phyloP scores from a whole-genome alignment of 2,329 filamentous ascomycete species.

The Peltaster fructicola region DNA sequence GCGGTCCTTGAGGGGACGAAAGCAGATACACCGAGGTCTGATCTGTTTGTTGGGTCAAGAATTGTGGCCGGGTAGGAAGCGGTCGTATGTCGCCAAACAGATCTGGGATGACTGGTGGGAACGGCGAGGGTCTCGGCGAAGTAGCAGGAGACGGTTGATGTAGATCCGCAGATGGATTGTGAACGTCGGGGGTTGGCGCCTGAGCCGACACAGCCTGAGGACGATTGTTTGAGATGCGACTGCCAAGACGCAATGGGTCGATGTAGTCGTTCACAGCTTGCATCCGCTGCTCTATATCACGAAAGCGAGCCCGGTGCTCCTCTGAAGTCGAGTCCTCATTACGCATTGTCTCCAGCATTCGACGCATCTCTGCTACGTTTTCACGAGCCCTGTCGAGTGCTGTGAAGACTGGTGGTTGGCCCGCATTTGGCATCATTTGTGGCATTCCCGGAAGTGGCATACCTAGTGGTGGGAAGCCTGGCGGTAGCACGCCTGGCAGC shows the following conservation, averaged over 20 bases:
- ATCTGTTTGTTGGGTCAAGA: too few relatives aligned
- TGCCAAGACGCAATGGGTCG: conserved; percentile 11
- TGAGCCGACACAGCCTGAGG: too few relatives aligned
- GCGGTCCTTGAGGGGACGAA: conserved; percentile 27
- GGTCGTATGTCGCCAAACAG: too few relatives aligned
- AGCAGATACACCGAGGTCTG: too few relatives aligned
- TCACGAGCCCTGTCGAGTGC: conserved; percentile 16
- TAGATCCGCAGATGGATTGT: too few relatives aligned
- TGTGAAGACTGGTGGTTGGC: too few relatives aligned
- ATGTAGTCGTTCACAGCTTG: conserved; percentile 15
- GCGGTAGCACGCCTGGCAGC: too few relatives aligned
- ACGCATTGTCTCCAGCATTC: conserved; percentile 14
- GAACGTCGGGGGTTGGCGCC: too few relatives aligned
- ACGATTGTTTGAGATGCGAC: conserved; percentile 1
- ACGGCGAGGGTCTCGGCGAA: conserved; percentile 1
- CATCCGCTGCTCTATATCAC: conserved; percentile 9
- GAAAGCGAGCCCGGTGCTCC: conserved; percentile 9
- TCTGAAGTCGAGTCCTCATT: conserved; percentile 8
- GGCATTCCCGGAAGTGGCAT: not conserved
- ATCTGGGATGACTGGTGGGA: too few relatives aligned
- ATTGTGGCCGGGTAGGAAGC: conserved; percentile 1
- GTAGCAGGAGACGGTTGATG: not conserved
- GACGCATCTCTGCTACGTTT: conserved; percentile 15
- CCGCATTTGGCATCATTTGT: not conserved
- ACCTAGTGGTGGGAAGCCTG: conserved; percentile 1